Evolutionary conservation across 305 asterid genomes (phyloP).

Genomic region (Fraxinus ornus): DNA sequence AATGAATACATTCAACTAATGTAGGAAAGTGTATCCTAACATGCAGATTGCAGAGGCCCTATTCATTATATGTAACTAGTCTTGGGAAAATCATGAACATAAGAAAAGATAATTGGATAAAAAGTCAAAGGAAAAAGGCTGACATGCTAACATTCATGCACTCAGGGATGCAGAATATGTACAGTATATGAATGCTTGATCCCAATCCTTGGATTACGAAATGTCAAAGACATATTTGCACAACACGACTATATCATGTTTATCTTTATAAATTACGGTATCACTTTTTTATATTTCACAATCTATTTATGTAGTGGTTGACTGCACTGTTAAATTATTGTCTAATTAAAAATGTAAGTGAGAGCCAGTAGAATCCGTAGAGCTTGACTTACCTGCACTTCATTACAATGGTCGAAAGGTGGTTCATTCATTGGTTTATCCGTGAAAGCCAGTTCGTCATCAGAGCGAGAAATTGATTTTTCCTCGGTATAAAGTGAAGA

Average conservation of each 20-base stretch:
- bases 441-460: neutral
- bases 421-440: slow-evolving; percentile 42
- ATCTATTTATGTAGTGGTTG: neutral
- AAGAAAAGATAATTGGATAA: neutral
- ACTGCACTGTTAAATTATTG: neutral
- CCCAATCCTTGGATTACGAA: neutral
- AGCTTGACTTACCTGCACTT: slow-evolving; percentile 40
- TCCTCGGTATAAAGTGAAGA: slow-evolving; percentile 39
- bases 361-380: neutral
- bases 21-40: neutral
- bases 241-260: neutral
- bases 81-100: neutral
- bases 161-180: neutral
- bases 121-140: neutral
- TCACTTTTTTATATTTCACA: neutral
- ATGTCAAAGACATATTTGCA: neutral
- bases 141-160: neutral
- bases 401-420: neutral
- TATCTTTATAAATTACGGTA: neutral
- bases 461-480: slow-evolving; percentile 34
- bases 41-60: neutral
- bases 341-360: neutral
- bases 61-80: neutral
- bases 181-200: neutral
- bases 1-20: neutral